These are phyloP conservation scores for Coniochaeta sp. DNA, from an alignment of 2,329 filamentous ascomycete species.

Conservation along the genomic window DNA sequence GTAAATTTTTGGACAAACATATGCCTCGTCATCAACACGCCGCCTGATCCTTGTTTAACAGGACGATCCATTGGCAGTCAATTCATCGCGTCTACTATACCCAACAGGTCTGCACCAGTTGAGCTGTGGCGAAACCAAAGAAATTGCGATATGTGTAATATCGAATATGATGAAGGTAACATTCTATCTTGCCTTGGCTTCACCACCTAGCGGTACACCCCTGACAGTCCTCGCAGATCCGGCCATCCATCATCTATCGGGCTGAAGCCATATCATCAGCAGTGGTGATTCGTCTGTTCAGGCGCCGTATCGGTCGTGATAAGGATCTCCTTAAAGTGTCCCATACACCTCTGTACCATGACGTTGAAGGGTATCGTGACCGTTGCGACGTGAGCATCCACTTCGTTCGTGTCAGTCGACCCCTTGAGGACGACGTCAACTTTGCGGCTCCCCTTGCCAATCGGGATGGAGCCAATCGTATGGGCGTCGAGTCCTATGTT, in stretches of 20 bases:
- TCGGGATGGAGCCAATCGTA: not conserved
- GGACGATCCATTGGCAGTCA: too few species aligned
- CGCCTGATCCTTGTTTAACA: too few species aligned
- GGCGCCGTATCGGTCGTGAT: not conserved
- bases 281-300: not conserved
- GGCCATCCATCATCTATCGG: not conserved
- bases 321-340: constrained; percentile 1
- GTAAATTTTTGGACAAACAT: too few species aligned
- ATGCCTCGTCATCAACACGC: too few species aligned
- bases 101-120: not conserved
- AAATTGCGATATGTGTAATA: not conserved
- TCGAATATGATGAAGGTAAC: not conserved
- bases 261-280: not conserved
- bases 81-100: too few species aligned
- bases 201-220: not conserved
- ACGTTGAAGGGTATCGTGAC: constrained; percentile 1
- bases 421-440: constrained; percentile 1
- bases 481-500: not conserved
- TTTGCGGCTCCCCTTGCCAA: not conserved
- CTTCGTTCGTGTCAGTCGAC: not conserved
- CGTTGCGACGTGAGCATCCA: not conserved
- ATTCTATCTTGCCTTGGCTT: not conserved
- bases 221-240: not conserved
- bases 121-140: not conserved
- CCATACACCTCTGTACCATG: not conserved